Percentiles rank a stretch among this genome's conserved stretches.
phyloP scores from a whole-genome alignment of 2,329 filamentous ascomycete genomes.

The Fusarium sp. region DNA sequence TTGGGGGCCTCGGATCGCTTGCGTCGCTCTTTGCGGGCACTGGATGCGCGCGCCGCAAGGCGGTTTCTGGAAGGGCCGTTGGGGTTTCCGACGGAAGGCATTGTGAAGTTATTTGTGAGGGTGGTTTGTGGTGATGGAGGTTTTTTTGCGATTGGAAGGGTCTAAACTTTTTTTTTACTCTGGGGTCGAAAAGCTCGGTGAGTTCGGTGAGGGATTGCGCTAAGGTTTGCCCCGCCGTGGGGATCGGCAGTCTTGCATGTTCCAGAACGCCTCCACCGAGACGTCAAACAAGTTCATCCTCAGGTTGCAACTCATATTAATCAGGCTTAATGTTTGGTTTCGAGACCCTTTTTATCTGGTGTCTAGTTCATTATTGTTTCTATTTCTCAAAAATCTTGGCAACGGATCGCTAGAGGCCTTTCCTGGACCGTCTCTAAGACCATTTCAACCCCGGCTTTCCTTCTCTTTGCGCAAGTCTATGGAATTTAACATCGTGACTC shows the following conservation, averaged over 20 bases:
- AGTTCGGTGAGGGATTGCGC: slow-evolving; percentile 26
- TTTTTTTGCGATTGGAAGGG: slow-evolving; percentile 27
- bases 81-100: slow-evolving; percentile 70
- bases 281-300: background rate
- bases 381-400: too few relatives aligned
- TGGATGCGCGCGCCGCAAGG: slow-evolving; percentile 60
- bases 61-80: slow-evolving; percentile 69
- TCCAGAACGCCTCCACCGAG: slow-evolving; percentile 26
- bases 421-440: too few relatives aligned
- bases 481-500: too few relatives aligned
- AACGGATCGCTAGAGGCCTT: too few relatives aligned
- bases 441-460: too few relatives aligned
- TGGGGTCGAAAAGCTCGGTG: slow-evolving; percentile 36
- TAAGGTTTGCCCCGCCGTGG: slow-evolving; percentile 30
- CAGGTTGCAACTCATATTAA: background rate
- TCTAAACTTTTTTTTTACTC: slow-evolving; percentile 33
- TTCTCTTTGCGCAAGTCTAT: too few relatives aligned
- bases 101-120: slow-evolving; percentile 44
- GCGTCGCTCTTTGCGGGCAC: slow-evolving; percentile 58
- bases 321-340: background rate
- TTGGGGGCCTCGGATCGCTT: slow-evolving; percentile 56
- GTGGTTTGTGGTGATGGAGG: slow-evolving; percentile 13
- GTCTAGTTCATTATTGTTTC: too few relatives aligned
- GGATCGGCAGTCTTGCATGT: slow-evolving; percentile 24
- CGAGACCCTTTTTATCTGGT: too few relatives aligned